These are phyloP conservation scores for Sesbania bispinosa DNA, from an alignment of 306 rosid genomes.

Conservation along the genomic window DNA sequence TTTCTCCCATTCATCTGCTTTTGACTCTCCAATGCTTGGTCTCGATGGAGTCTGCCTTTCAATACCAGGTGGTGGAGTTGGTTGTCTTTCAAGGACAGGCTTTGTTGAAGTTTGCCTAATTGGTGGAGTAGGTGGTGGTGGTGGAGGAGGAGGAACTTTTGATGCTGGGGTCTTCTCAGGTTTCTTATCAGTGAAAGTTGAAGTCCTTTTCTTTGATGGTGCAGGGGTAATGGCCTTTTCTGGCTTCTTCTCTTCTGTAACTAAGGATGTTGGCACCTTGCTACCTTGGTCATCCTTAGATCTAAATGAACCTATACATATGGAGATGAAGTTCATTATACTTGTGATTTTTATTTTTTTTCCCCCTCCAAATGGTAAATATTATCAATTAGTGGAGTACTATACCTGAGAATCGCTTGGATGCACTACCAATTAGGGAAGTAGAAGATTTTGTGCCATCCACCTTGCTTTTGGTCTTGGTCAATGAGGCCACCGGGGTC, in stretches of 20 bases:
- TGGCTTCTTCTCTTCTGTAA: slow-evolving; percentile 24
- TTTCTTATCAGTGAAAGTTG: slow-evolving; percentile 26
- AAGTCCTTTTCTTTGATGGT: slow-evolving; percentile 39
- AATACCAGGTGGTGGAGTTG: too few relatives aligned
- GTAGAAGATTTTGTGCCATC: slow-evolving; percentile 36
- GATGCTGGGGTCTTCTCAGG: slow-evolving; percentile 19
- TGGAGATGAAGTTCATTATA: not conserved
- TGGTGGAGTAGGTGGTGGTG: slow-evolving; percentile 24
- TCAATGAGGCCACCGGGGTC: slow-evolving; percentile 17
- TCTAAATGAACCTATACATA: slow-evolving; percentile 43
- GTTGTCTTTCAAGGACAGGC: slow-evolving; percentile 12
- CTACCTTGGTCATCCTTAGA: slow-evolving; percentile 33
- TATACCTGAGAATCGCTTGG: slow-evolving; percentile 53
- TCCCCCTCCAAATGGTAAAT: not conserved
- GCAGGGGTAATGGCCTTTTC: slow-evolving; percentile 23
- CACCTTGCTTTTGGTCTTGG: slow-evolving; percentile 32
- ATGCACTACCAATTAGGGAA: slow-evolving; percentile 31
- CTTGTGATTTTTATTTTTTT: not conserved
- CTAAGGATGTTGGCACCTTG: slow-evolving; percentile 27
- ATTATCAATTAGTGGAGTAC: not conserved
- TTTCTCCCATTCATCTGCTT: slow-evolving; percentile 70
- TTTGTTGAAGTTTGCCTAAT: slow-evolving; percentile 11
- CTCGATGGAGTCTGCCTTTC: slow-evolving; percentile 24
- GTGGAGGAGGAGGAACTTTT: slow-evolving; percentile 14
- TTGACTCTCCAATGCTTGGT: slow-evolving; percentile 17